Percentiles rank a stretch among this genome's conserved stretches.
Evolutionary conservation across 2,329 filamentous ascomycete genomes (phyloP).

Genomic region (Eurotiales sp.): DNA sequence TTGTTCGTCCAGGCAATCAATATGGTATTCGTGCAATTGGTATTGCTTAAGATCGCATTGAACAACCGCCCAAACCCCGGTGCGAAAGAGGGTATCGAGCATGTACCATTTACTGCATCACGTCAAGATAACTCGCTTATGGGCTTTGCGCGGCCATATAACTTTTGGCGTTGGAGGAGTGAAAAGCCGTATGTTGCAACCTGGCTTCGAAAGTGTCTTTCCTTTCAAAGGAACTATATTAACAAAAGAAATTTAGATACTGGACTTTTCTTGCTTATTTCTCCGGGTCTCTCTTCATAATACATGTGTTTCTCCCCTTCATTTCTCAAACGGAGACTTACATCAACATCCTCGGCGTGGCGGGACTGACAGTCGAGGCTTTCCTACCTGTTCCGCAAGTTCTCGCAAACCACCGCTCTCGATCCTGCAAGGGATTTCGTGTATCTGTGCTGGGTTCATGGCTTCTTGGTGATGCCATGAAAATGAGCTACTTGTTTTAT

Average conservation of each 20-base stretch:
- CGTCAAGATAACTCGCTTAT: conserved; percentile 18
- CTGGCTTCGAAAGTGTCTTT: not conserved
- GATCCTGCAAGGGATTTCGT: conserved; percentile 48
- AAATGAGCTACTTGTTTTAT: conserved; percentile 49
- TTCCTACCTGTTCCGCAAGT: conserved; percentile 47
- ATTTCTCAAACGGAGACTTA: conserved; percentile 42
- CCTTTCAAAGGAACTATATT: not conserved
- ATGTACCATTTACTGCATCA: conserved; percentile 38
- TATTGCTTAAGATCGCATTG: conserved; percentile 59
- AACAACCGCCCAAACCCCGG: conserved; percentile 50
- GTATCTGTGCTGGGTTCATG: conserved; percentile 46
- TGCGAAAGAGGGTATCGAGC: conserved; percentile 36
- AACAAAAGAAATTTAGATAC: conserved; percentile 37
- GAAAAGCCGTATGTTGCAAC: conserved; percentile 44
- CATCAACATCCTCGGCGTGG: conserved; percentile 42
- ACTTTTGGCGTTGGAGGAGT: conserved; percentile 62
- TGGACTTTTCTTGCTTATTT: conserved; percentile 58
- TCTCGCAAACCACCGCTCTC: conserved; percentile 44
- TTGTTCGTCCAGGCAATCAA: conserved; percentile 58
- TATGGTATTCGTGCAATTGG: conserved; percentile 57
- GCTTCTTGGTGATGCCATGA: conserved; percentile 49
- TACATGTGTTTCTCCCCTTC: conserved; percentile 52
- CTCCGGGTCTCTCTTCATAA: conserved; percentile 43
- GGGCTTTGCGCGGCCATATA: conserved; percentile 49
- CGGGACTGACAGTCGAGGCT: conserved; percentile 47